phyloP scores from a whole-genome alignment of 179 eudicot species.

The Pouteria campechiana region DNA sequence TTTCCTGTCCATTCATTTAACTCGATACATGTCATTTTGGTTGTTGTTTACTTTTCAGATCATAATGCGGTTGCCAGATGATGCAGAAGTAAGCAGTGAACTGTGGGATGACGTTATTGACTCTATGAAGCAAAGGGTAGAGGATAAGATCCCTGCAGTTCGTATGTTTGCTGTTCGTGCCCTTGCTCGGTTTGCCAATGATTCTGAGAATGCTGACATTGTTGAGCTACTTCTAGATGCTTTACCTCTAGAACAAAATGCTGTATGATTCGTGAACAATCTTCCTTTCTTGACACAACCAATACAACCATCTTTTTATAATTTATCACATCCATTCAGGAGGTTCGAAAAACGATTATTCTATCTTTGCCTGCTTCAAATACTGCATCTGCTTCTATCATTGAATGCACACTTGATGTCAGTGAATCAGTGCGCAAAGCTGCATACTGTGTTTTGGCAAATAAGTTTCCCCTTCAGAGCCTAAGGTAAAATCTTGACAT shows the following conservation, averaged over 20 bases:
- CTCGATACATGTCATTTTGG: neutral
- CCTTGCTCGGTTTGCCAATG: slow-evolving; percentile 89
- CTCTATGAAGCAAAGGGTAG: slow-evolving; percentile 53
- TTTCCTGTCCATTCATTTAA: neutral
- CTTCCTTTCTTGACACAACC: too few species aligned
- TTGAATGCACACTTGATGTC: slow-evolving; percentile 83
- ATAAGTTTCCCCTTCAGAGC: slow-evolving; percentile 92
- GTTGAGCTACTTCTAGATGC: slow-evolving; percentile 63
- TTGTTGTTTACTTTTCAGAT: slow-evolving; percentile 35
- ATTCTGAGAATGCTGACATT: slow-evolving; percentile 78
- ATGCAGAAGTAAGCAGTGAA: slow-evolving; percentile 81
- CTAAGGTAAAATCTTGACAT: slow-evolving; percentile 47
- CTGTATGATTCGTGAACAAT: slow-evolving; percentile 34
- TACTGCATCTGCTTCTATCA: slow-evolving; percentile 52
- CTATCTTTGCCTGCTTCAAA: slow-evolving; percentile 77
- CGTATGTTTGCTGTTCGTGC: slow-evolving; percentile 83
- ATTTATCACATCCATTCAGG: slow-evolving; percentile 44
- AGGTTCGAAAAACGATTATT: slow-evolving; percentile 79
- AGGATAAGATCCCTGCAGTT: slow-evolving; percentile 70
- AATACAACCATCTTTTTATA: neutral
- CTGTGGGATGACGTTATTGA: slow-evolving; percentile 93
- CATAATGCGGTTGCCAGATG: slow-evolving; percentile 92
- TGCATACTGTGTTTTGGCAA: slow-evolving; percentile 78
- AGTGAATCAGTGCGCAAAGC: slow-evolving; percentile 87
- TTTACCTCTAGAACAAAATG: slow-evolving; percentile 66